A percentile compares a stretch with the other conserved stretches of the same genome.
These are phyloP conservation scores for Rhynchosporium secalis DNA, from an alignment of 2,329 filamentous ascomycete species.

Conservation along the genomic window DNA sequence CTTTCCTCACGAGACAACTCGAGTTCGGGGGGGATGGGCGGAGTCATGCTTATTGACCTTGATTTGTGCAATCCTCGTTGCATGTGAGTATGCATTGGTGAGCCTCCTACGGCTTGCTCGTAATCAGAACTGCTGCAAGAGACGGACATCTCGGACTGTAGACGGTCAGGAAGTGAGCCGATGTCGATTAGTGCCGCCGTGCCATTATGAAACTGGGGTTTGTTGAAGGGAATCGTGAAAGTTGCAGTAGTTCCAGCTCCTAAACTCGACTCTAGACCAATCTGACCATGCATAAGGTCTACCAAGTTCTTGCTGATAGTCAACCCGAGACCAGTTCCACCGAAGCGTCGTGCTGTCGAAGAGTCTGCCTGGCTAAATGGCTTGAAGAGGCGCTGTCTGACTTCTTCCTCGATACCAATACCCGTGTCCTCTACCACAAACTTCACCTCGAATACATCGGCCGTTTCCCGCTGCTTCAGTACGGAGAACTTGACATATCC, in stretches of 20 bases:
- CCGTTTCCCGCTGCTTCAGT: slow-evolving; percentile 60
- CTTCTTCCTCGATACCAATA: slow-evolving; percentile 78
- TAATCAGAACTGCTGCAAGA: slow-evolving; percentile 69
- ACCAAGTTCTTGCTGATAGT: slow-evolving; percentile 81
- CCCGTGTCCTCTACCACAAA: slow-evolving; percentile 77
- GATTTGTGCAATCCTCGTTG: slow-evolving; percentile 16
- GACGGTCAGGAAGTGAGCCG: slow-evolving; percentile 64
- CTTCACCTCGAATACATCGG: slow-evolving; percentile 64
- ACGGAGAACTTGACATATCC: slow-evolving; percentile 69
- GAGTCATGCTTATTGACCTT: slow-evolving; percentile 30
- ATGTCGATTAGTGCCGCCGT: slow-evolving; percentile 58
- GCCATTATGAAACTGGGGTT: slow-evolving; percentile 55
- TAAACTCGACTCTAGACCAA: slow-evolving; percentile 65
- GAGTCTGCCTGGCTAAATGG: slow-evolving; percentile 82
- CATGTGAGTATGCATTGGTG: slow-evolving; percentile 40
- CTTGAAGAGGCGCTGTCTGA: slow-evolving; percentile 70
- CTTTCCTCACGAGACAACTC: slow-evolving; percentile 59
- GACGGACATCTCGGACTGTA: slow-evolving; percentile 63
- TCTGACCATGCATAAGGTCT: slow-evolving; percentile 77
- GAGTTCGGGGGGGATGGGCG: slow-evolving; percentile 43
- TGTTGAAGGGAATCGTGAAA: slow-evolving; percentile 77
- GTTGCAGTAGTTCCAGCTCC: slow-evolving; percentile 71
- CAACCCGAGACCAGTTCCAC: slow-evolving; percentile 74
- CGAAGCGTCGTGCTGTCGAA: slow-evolving; percentile 76
- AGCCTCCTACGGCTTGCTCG: slow-evolving; percentile 47